Evolutionary conservation across 352 stramenopile species (phyloP), one percentile per base, ranked within the genome.

Genomic region (Phytophthora podocarpi): DNA sequence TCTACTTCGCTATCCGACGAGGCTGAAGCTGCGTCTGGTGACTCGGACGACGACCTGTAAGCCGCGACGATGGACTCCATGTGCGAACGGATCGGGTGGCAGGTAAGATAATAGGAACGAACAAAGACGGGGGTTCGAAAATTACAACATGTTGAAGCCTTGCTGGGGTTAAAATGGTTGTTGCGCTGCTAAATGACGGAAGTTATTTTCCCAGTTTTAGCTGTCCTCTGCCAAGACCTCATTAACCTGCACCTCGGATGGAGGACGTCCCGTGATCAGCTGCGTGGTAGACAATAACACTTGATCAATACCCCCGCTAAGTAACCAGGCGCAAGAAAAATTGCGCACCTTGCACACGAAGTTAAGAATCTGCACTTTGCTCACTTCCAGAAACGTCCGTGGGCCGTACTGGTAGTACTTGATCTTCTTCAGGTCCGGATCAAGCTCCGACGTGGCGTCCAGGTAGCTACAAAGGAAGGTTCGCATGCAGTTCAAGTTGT

Each of bases 331-430:
- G 27, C 4, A 53, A 32, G 26, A 23, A 31, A 35, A 45, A 12
- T 26, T 32, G 26, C 59, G 43, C 63, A 95, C 83, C 78, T 93
- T 93, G 82, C 86, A 93, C 12, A 95, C 82, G 47, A 95, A 95
- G 57, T 91, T 91, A 34, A 95, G 74, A 57, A 95, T 93, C 64
- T 92, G 82, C 28, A 87, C 67, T 51, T 95, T 93, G 68, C 84
- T 75, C n/a, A 95, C 80, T 78, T 95, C 86, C 31, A 89, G 62
- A 21, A 82, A 59, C 31, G 86, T 78, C 4, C 86, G 78, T 11
- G 82, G 53, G 5, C 84, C 86, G 54, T 90, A 95, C 34, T 68
- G 63, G 40, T 83, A 92, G 45, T 87, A 85, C 55, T 85, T 87
- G 53, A 91, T 68, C 49, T 91, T 91, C 57, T 95, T 93, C 28